These are phyloP conservation scores for Clonostachys sp. DNA, from an alignment of 2,329 filamentous ascomycete genomes.

Conservation along the genomic window DNA sequence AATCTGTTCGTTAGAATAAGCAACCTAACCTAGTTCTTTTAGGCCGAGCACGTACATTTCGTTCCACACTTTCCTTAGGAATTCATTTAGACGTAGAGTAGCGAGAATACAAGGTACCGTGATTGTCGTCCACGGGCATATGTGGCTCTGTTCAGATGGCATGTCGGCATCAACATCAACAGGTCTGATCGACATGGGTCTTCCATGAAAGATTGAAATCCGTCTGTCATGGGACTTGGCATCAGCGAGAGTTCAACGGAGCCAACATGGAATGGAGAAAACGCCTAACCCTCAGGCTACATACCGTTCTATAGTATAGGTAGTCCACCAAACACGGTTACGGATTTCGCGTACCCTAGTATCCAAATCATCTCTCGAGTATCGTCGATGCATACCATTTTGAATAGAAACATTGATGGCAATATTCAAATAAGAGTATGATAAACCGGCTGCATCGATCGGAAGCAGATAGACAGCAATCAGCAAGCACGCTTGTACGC, in stretches of 20 bases:
- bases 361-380: conserved; percentile 38
- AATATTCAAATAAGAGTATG: conserved; percentile 52
- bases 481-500: conserved; percentile 52
- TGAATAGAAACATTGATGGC: conserved; percentile 53
- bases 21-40: no score
- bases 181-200: conserved; percentile 46
- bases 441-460: conserved; percentile 49
- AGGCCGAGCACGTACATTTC: conserved; percentile 20
- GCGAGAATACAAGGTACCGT: conserved; percentile 42
- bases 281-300: conserved; percentile 19
- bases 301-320: conserved; percentile 42
- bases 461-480: conserved; percentile 52
- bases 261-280: conserved; percentile 3
- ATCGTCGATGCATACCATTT: conserved; percentile 54
- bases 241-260: conserved; percentile 5
- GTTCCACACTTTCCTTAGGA: conserved; percentile 27
- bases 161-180: conserved; percentile 49
- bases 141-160: conserved; percentile 37
- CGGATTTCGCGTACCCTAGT: conserved; percentile 43
- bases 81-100: conserved; percentile 27
- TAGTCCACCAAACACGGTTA: conserved; percentile 55
- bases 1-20: conserved; percentile 2
- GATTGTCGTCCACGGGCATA: conserved; percentile 31
- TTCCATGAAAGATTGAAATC: conserved; percentile 50
- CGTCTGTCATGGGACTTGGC: conserved; percentile 23